Evolutionary conservation across 441 rosid genomes (phyloP).

Genomic region (Corymbia calophylla): DNA sequence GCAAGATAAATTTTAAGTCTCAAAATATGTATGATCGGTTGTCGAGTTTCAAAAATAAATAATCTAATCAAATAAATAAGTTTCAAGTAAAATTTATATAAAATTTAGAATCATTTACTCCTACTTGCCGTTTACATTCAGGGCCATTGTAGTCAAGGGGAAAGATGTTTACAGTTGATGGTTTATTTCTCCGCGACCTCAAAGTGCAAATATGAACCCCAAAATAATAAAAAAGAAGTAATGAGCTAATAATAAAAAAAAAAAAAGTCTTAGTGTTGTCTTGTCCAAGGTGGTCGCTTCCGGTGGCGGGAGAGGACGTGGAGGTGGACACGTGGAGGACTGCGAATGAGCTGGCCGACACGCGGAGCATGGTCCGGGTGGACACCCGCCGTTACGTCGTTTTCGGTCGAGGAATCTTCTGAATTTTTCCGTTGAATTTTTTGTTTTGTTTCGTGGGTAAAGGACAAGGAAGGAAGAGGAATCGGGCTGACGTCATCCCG

Average conservation of each 20-base stretch:
- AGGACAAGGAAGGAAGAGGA: background rate
- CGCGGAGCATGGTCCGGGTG: background rate
- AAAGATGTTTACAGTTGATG: background rate
- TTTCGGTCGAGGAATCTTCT: background rate
- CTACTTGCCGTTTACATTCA: no score
- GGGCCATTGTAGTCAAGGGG: background rate
- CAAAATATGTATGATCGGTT: no score
- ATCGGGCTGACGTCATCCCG: background rate
- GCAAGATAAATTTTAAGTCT: no score
- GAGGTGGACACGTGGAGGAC: background rate
- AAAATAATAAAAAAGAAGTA: no score
- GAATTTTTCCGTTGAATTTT: background rate
- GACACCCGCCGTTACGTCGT: background rate
- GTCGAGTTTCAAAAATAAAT: no score
- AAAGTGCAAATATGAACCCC: no score
- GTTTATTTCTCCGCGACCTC: background rate
- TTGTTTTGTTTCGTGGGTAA: background rate
- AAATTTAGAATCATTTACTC: no score
- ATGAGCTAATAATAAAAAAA: background rate
- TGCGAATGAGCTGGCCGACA: background rate
- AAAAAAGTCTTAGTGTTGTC: background rate
- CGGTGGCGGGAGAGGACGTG: background rate
- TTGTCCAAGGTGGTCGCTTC: background rate
- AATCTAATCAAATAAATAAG: no score
- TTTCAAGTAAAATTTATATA: no score